Evolutionary conservation across 2,329 filamentous ascomycete genomes (phyloP).

Genomic region (Purpureocillium lavendulum): DNA sequence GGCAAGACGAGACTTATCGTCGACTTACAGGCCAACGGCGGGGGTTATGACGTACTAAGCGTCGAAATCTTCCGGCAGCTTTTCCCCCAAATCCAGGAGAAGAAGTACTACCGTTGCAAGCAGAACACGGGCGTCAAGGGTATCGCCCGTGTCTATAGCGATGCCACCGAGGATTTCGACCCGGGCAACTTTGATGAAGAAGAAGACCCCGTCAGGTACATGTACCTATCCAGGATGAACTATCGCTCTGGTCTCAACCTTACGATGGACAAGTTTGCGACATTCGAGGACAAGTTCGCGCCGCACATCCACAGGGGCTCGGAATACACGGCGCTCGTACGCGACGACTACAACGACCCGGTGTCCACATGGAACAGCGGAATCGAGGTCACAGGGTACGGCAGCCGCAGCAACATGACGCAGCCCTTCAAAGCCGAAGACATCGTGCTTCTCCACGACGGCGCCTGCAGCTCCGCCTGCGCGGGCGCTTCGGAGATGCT

Average conservation of each 20-base stretch:
- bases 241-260: conserved; percentile 41
- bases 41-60: conserved; percentile 50
- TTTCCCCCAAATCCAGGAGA: conserved; percentile 26
- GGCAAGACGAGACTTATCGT: conserved; percentile 53
- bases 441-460: conserved; percentile 51
- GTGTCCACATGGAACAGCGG: conserved; percentile 18
- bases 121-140: conserved; percentile 30
- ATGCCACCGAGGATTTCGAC: conserved; percentile 33
- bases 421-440: conserved; percentile 49
- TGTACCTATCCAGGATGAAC: conserved; percentile 42
- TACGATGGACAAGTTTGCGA: conserved; percentile 40
- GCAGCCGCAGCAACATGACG: conserved; percentile 19
- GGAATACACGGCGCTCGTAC: conserved; percentile 42
- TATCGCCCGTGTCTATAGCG: conserved; percentile 33
- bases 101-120: conserved; percentile 31
- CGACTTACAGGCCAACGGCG: conserved; percentile 35
- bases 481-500: conserved; percentile 48
- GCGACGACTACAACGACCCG: conserved; percentile 40
- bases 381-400: conserved; percentile 35
- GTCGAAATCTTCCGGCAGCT: conserved; percentile 54
- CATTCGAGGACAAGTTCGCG: conserved; percentile 35
- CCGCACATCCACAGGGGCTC: conserved; percentile 35
- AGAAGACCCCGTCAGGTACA: conserved; percentile 19
- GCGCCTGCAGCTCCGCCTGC: conserved; percentile 51
- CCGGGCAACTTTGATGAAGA: conserved; percentile 36